These are phyloP conservation scores for Abelmoschus esculentus DNA, from an alignment of 345 rosid species.

Conservation along the genomic window DNA sequence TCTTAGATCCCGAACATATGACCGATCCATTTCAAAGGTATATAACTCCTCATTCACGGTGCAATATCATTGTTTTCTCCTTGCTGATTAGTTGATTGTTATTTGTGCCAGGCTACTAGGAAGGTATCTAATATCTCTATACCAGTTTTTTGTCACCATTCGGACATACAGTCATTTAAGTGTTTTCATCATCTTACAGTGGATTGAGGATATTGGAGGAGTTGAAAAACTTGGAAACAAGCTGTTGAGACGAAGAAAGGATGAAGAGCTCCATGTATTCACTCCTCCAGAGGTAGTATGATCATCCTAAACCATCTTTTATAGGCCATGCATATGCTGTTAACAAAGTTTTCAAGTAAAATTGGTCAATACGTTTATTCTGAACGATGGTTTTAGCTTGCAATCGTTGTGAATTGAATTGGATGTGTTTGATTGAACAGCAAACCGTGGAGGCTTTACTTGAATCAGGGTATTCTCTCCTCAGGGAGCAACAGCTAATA, in stretches of 20 bases:
- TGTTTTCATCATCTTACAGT: constrained; percentile 29
- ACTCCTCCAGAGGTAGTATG: constrained; percentile 65
- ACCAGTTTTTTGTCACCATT: too few species aligned
- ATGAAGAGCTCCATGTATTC: constrained; percentile 53
- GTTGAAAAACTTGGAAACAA: constrained; percentile 52
- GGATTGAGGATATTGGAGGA: constrained; percentile 86
- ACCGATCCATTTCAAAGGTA: constrained; percentile 76
- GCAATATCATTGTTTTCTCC: too few species aligned
- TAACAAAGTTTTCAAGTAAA: too few species aligned
- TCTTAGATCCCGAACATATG: constrained; percentile 85
- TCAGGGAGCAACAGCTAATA: constrained; percentile 66
- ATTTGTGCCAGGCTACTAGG: too few species aligned
- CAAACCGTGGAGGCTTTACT: constrained; percentile 90
- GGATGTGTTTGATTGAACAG: constrained; percentile 31
- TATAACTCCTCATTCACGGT: constrained; percentile 11
- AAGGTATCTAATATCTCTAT: too few species aligned
- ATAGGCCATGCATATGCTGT: too few species aligned
- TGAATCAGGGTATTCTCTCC: constrained; percentile 78
- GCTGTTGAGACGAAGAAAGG: constrained; percentile 53
- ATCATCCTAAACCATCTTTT: not conserved
- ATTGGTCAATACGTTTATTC: too few species aligned
- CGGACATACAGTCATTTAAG: too few species aligned
- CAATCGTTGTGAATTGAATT: too few species aligned
- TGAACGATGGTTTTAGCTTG: too few species aligned
- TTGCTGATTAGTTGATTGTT: too few species aligned